Percentiles rank a stretch among this genome's conserved stretches.
These are phyloP conservation scores for Dendrocalamus latiflorus DNA, from an alignment of 202 grass and related monocot species.

Conservation along the genomic window DNA sequence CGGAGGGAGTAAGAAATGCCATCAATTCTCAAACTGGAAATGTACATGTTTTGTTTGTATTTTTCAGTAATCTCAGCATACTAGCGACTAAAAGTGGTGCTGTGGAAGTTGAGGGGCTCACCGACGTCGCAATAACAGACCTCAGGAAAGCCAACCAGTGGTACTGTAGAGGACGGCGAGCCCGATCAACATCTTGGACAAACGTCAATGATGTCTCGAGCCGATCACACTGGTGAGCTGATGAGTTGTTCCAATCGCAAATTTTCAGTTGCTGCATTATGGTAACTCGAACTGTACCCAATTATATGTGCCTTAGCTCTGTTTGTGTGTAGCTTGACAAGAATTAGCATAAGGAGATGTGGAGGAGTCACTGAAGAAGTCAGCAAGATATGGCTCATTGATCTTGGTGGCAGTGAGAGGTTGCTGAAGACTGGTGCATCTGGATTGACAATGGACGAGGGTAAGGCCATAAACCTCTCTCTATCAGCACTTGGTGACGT, in stretches of 20 bases:
- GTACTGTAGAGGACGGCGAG: slow-evolving; percentile 66
- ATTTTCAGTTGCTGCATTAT: slow-evolving; percentile 9
- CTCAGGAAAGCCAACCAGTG: slow-evolving; percentile 69
- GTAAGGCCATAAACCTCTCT: slow-evolving; percentile 89
- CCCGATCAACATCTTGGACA: no score
- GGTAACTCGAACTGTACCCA: slow-evolving; percentile 34
- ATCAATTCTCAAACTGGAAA: neutral
- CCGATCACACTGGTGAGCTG: slow-evolving; percentile 89
- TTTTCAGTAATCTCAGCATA: slow-evolving; percentile 68
- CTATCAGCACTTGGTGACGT: no score
- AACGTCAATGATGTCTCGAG: slow-evolving; percentile 87
- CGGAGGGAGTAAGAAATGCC: neutral
- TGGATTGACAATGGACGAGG: slow-evolving; percentile 87
- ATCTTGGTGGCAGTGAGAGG: slow-evolving; percentile 87
- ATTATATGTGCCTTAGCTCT: no score
- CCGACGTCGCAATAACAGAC: slow-evolving; percentile 43
- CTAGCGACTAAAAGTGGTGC: slow-evolving; percentile 52
- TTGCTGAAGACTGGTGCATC: slow-evolving; percentile 90
- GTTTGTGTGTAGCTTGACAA: slow-evolving; percentile 97
- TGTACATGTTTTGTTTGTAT: neutral
- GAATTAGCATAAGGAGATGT: slow-evolving; percentile 70
- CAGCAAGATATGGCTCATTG: slow-evolving; percentile 88
- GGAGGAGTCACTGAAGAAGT: slow-evolving; percentile 34
- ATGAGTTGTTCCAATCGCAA: neutral
- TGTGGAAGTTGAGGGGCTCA: slow-evolving; percentile 89